Evolutionary conservation across 2,329 filamentous ascomycete species (phyloP).

Genomic region (Diplodia intermedia): DNA sequence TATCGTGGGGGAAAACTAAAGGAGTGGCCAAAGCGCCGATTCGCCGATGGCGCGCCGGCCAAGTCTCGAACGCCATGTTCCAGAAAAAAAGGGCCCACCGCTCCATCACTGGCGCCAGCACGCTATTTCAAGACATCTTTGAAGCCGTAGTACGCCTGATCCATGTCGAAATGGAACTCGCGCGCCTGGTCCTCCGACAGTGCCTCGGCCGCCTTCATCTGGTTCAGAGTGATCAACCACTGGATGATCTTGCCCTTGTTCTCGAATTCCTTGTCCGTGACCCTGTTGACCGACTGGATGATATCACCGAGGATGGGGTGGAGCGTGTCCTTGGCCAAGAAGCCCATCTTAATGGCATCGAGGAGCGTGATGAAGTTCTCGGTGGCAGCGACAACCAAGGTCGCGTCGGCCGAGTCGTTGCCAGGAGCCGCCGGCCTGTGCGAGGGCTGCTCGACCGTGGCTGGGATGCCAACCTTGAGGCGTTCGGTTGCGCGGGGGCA

Average conservation of each 20-base stretch:
- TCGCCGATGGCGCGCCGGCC: slow-evolving; percentile 29
- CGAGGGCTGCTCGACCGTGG: slow-evolving; percentile 71
- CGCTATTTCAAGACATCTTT: slow-evolving; percentile 70
- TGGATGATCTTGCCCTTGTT: slow-evolving; percentile 96
- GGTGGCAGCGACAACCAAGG: slow-evolving; percentile 84
- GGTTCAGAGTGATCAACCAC: slow-evolving; percentile 96
- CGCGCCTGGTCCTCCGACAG: slow-evolving; percentile 84
- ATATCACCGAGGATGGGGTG: slow-evolving; percentile 94
- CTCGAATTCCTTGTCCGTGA: slow-evolving; percentile 94
- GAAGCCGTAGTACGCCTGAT: slow-evolving; percentile 92
- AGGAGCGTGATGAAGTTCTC: slow-evolving; percentile 99
- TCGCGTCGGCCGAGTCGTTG: slow-evolving; percentile 58
- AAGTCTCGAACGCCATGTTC: background rate
- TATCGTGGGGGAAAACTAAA: slow-evolving; percentile 25
- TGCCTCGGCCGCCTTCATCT: slow-evolving; percentile 96
- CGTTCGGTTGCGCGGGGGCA: slow-evolving; percentile 93
- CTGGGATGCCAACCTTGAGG: slow-evolving; percentile 88
- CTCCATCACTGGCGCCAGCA: background rate
- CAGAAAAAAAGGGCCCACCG: slow-evolving; percentile 14
- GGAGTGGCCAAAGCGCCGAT: slow-evolving; percentile 26
- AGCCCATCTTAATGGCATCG: slow-evolving; percentile 89
- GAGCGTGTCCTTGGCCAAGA: slow-evolving; percentile 94
- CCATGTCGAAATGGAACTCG: slow-evolving; percentile 91
- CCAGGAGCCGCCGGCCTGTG: slow-evolving; percentile 50
- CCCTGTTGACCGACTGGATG: slow-evolving; percentile 96